Evolutionary conservation across 495 filamentous ascomycete genomes (phyloP).

Genomic region (Xylaria sp.): DNA sequence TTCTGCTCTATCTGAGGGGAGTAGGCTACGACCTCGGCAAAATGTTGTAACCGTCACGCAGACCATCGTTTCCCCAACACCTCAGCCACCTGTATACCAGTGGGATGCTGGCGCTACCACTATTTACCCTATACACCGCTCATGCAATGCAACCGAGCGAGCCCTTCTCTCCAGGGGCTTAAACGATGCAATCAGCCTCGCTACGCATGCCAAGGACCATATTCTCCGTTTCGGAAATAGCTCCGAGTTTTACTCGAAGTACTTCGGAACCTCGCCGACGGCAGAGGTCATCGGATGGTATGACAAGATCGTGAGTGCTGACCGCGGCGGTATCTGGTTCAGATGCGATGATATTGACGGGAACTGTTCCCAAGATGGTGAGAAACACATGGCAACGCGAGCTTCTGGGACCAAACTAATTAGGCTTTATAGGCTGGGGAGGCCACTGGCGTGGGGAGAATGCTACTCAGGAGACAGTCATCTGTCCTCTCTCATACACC

Average conservation of each 20-base stretch:
- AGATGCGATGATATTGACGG: constrained; percentile 66
- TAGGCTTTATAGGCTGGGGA: constrained; percentile 52
- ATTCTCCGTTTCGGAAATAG: constrained; percentile 57
- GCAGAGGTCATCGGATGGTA: constrained; percentile 60
- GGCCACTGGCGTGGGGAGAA: constrained; percentile 67
- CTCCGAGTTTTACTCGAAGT: constrained; percentile 62
- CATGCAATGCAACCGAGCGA: constrained; percentile 62
- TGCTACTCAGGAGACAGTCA: constrained; percentile 65
- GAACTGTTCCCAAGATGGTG: constrained; percentile 60
- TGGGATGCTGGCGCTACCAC: constrained; percentile 30
- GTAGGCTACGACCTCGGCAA: constrained; percentile 22
- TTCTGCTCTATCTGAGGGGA: not conserved
- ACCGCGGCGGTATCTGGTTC: constrained; percentile 57
- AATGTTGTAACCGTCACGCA: constrained; percentile 26
- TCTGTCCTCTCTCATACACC: constrained; percentile 62
- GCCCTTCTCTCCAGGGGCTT: constrained; percentile 56
- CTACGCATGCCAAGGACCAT: constrained; percentile 54
- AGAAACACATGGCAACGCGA: not conserved
- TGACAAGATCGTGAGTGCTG: constrained; percentile 55
- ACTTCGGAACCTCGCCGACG: constrained; percentile 60
- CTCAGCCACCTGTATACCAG: constrained; percentile 27
- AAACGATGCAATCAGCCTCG: constrained; percentile 55
- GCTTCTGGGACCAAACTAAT: constrained; percentile 20
- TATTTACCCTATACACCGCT: constrained; percentile 57
- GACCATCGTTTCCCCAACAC: constrained; percentile 16